Conservation (phyloP, 2,329 filamentous ascomycete genomes). For the Fusarium verticillioides region DNA sequence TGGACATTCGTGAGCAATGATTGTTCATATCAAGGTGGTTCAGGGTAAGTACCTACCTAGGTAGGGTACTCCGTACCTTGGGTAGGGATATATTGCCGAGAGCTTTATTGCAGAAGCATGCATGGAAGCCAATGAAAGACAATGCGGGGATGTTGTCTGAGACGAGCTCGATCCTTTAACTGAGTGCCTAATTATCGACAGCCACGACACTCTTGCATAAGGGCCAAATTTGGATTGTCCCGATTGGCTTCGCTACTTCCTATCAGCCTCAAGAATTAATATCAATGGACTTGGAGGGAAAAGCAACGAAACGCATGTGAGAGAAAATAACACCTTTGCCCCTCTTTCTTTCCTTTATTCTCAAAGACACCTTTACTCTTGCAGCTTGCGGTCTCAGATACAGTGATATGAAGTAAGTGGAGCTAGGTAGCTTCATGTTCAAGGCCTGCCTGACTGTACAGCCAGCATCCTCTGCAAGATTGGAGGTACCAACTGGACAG, state of each 20-base stretch:
- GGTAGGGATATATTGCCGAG: constrained; percentile 1
- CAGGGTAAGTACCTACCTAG: constrained; percentile 13
- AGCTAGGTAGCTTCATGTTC: not conserved
- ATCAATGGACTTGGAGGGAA: not conserved
- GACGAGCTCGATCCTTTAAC: constrained; percentile 49
- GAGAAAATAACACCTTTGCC: not conserved
- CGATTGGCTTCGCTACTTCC: constrained; percentile 24
- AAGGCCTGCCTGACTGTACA: not conserved
- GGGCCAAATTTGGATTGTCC: constrained; percentile 19
- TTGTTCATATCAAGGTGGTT: constrained; percentile 1
- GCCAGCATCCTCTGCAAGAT: not conserved
- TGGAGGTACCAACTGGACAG: not conserved
- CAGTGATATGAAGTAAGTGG: constrained; percentile 1
- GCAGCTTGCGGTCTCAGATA: not conserved
- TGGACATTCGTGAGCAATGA: constrained; percentile 8
- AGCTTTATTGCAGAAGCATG: not conserved
- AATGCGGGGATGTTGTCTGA: constrained; percentile 37
- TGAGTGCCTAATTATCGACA: constrained; percentile 48
- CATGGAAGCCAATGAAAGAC: constrained; percentile 27
- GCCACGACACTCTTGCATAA: constrained; percentile 61
- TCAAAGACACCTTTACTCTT: not conserved
- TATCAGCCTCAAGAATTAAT: constrained; percentile 17
- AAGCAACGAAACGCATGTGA: not conserved
- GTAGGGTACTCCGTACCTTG: too few species aligned
- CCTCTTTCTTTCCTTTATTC: constrained; percentile 10